These are phyloP conservation scores for Penicillium pancosmium DNA, from an alignment of 495 filamentous ascomycete genomes.

Conservation along the genomic window DNA sequence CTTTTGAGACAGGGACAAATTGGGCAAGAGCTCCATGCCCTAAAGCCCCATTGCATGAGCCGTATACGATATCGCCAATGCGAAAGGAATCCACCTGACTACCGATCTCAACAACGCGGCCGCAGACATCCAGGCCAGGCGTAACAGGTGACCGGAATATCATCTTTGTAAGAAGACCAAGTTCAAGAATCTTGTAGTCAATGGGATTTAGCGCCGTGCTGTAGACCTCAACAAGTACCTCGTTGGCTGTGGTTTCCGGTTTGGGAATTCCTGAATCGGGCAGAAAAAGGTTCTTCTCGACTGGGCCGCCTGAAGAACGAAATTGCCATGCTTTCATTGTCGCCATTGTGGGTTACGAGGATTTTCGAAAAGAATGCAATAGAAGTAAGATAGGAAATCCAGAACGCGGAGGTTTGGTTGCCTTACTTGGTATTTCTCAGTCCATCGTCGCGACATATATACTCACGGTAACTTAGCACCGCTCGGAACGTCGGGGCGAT, in stretches of 20 bases:
- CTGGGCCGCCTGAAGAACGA: conserved; percentile 41
- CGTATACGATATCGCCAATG: conserved; percentile 60
- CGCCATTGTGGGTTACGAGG: conserved; percentile 1
- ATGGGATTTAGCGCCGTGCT: conserved; percentile 63
- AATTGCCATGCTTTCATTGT: conserved; percentile 69
- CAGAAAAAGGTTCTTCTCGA: conserved; percentile 60
- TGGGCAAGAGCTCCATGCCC: conserved; percentile 57
- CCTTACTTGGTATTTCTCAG: too few relatives aligned
- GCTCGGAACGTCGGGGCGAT: too few relatives aligned
- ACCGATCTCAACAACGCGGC: conserved; percentile 51
- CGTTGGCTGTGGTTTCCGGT: conserved; percentile 33
- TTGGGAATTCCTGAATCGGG: conserved; percentile 42
- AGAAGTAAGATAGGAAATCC: too few relatives aligned
- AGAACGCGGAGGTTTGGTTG: too few relatives aligned
- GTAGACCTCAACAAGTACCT: conserved; percentile 60
- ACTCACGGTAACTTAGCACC: too few relatives aligned
- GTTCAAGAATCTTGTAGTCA: conserved; percentile 69
- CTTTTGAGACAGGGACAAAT: conserved; percentile 42
- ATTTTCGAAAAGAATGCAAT: too few relatives aligned
- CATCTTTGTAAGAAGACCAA: conserved; percentile 39
- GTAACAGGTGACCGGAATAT: conserved; percentile 51
- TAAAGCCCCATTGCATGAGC: conserved; percentile 35
- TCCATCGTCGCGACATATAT: too few relatives aligned
- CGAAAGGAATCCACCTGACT: too few relatives aligned
- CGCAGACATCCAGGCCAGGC: conserved; percentile 66